Conservation (phyloP, 139 green algal genomes). For the Micractinium conductrix region DNA sequence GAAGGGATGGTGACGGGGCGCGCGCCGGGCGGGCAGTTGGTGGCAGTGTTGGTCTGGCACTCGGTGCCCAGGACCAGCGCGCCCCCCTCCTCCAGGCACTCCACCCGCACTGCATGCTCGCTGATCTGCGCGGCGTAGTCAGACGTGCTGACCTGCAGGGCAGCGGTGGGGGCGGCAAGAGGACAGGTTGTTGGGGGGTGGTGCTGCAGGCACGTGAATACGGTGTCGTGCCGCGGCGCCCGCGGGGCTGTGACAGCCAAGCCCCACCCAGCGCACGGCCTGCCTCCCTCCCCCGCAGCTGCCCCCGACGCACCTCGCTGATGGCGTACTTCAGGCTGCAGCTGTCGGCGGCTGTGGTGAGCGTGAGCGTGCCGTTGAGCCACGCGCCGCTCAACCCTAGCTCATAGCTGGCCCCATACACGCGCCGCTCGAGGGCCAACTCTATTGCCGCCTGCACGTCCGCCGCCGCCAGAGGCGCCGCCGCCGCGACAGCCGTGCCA, state of each 20-base stretch:
- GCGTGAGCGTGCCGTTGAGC: neutral
- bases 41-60: neutral
- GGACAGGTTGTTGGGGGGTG: too few species aligned
- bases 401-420: neutral
- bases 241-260: too few species aligned
- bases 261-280: too few species aligned
- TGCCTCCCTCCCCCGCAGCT: too few species aligned
- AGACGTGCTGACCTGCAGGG: too few species aligned
- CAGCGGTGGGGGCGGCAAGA: neutral
- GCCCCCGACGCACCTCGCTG: neutral
- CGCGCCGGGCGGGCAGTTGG: neutral
- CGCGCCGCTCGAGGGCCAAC: conserved; percentile 3
- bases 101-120: neutral
- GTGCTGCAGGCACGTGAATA: too few species aligned
- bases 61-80: neutral
- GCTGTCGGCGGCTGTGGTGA: neutral
- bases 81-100: neutral
- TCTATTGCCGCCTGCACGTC: neutral
- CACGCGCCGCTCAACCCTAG: neutral
- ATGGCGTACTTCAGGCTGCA: conserved; percentile 15
- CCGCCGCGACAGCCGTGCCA: neutral
- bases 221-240: too few species aligned
- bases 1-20: neutral
- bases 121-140: too few species aligned
- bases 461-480: neutral